These are phyloP conservation scores for Candida sithepensis DNA, from an alignment of 805 yeast genomes.

Conservation along the genomic window DNA sequence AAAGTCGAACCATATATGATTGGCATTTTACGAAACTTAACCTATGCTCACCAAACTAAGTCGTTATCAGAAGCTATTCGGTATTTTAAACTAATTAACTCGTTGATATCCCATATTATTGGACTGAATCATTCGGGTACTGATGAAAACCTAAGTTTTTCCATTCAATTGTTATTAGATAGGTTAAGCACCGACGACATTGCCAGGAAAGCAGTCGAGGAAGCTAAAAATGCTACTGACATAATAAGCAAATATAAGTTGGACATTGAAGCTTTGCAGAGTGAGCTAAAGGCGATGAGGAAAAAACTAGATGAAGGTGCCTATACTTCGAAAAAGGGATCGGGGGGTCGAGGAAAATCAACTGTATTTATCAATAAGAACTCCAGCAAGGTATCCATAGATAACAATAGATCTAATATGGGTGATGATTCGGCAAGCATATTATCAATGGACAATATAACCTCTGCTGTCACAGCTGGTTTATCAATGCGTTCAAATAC, in stretches of 20 bases:
- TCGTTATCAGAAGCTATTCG: constrained; percentile 4
- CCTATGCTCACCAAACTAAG: constrained; percentile 9
- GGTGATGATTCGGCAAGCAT: background rate
- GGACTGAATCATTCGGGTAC: constrained; percentile 5
- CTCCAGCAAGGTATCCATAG: background rate
- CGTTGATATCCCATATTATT: constrained; percentile 12
- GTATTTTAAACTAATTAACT: constrained; percentile 8
- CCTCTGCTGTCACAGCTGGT: background rate
- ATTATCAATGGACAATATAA: background rate
- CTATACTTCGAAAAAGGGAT: background rate
- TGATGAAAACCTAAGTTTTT: constrained; percentile 12
- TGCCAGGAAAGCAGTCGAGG: constrained; percentile 62
- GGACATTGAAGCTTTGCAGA: background rate
- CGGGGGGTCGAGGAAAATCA: background rate
- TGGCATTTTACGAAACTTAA: constrained; percentile 10
- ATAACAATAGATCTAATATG: background rate
- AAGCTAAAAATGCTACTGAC: constrained; percentile 49
- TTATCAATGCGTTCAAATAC: no score
- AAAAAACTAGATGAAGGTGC: background rate
- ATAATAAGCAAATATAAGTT: constrained; percentile 8
- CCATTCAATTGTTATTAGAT: constrained; percentile 17
- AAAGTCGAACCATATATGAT: constrained; percentile 1
- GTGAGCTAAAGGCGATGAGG: background rate
- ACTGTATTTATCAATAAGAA: background rate
- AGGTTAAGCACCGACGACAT: constrained; percentile 25